A percentile compares a stretch with the other conserved stretches of the same genome.
Evolutionary conservation across 148 eudicot species (phyloP).

Genomic region (Spergularia marina): DNA sequence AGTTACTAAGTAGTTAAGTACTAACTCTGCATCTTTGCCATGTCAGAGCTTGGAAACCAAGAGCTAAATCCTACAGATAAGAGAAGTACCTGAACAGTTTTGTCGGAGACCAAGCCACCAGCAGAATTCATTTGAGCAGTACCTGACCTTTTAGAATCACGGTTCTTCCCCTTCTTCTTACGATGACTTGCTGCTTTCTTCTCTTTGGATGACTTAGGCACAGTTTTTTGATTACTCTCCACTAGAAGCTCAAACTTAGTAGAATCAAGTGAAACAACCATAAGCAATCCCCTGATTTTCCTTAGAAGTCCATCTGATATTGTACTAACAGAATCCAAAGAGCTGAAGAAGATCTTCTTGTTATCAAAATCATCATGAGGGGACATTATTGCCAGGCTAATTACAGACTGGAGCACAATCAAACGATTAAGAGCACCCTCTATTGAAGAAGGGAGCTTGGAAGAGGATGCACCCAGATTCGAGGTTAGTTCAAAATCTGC

Average conservation of each 20-base stretch:
- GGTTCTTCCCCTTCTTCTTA: constrained; percentile 75
- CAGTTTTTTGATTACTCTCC: constrained; percentile 37
- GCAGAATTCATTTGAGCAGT: constrained; percentile 36
- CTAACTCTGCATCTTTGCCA: constrained; percentile 17
- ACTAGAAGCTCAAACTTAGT: constrained; percentile 82
- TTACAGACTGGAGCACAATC: constrained; percentile 69
- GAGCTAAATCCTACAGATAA: not conserved
- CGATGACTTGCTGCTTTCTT: constrained; percentile 50
- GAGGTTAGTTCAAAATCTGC: constrained; percentile 30
- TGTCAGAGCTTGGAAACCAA: not conserved
- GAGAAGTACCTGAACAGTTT: constrained; percentile 48
- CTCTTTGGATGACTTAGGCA: constrained; percentile 52
- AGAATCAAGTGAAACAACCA: constrained; percentile 88
- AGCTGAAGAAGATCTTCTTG: constrained; percentile 70
- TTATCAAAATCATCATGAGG: constrained; percentile 44
- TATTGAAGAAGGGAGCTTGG: constrained; percentile 32
- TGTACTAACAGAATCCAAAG: constrained; percentile 57
- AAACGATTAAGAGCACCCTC: constrained; percentile 38
- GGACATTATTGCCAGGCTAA: constrained; percentile 39
- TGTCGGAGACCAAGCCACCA: constrained; percentile 34
- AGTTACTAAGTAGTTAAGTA: constrained; percentile 24
- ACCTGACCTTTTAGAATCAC: constrained; percentile 47
- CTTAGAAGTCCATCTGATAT: constrained; percentile 63
- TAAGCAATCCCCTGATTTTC: constrained; percentile 74
- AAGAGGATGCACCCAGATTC: constrained; percentile 29